Evolutionary conservation across 2,329 filamentous ascomycete species (phyloP).

Genomic region (Myriangium duriaei): DNA sequence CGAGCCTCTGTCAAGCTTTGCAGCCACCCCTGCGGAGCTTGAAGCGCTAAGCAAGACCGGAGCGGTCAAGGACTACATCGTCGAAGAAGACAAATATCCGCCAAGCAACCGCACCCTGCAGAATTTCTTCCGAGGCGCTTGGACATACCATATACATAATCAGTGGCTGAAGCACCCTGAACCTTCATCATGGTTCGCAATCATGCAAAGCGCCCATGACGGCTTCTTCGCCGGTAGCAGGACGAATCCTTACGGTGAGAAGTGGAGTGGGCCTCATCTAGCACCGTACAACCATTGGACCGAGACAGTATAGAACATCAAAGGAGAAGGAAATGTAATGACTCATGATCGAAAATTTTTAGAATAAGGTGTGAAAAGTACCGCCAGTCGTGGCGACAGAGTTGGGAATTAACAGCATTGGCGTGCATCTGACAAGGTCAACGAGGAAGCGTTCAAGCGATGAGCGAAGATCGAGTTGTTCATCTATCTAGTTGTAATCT

Average conservation of each 20-base stretch:
- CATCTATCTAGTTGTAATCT: no score
- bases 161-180: conserved; percentile 46
- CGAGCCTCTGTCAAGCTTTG: conserved; percentile 24
- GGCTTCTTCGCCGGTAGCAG: conserved; percentile 40
- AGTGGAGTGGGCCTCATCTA: conserved; percentile 38
- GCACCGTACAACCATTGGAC: conserved; percentile 39
- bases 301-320: conserved; percentile 39
- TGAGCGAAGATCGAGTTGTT: no score
- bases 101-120: conserved; percentile 44
- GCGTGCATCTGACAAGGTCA: no score
- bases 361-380: no score
- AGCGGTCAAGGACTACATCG: conserved; percentile 31
- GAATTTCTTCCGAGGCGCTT: conserved; percentile 44
- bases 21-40: conserved; percentile 28
- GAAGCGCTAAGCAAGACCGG: conserved; percentile 28
- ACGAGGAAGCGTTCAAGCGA: no score
- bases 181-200: conserved; percentile 43
- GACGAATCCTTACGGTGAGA: conserved; percentile 42
- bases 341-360: background rate
- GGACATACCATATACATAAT: conserved; percentile 47
- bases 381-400: no score
- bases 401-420: no score
- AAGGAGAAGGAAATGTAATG: no score
- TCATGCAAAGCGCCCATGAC: conserved; percentile 42
- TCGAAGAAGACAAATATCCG: conserved; percentile 40